These are phyloP conservation scores for Cajanus cajan DNA, from an alignment of 306 rosid genomes.

Conservation along the genomic window DNA sequence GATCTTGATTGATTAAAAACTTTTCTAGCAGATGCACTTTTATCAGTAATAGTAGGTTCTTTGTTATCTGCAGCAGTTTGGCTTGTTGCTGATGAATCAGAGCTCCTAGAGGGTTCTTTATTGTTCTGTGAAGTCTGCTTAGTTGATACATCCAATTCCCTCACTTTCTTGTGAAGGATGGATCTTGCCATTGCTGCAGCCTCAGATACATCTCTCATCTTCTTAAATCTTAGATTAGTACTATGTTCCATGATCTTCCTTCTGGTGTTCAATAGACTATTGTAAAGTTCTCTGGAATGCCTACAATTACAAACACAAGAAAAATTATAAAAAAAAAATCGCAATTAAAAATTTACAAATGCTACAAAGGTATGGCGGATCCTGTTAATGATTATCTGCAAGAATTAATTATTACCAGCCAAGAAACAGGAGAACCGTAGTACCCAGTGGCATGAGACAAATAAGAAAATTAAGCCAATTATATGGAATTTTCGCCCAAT, in stretches of 20 bases:
- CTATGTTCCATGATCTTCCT: conserved; percentile 63
- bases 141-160: conserved; percentile 55
- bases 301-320: conserved; percentile 44
- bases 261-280: conserved; percentile 53
- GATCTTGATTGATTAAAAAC: conserved; percentile 34
- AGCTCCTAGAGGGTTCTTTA: conserved; percentile 39
- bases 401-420: not conserved
- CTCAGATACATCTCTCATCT: conserved; percentile 64
- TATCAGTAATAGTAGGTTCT: conserved; percentile 36
- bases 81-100: conserved; percentile 31
- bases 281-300: conserved; percentile 66
- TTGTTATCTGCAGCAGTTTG: conserved; percentile 26
- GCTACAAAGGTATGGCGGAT: conserved; percentile 14
- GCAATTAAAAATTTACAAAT: conserved; percentile 24
- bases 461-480: not conserved
- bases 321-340: not conserved
- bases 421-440: not conserved
- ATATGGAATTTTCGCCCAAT: not conserved
- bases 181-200: conserved; percentile 81
- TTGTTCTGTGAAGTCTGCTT: conserved; percentile 41
- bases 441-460: not conserved
- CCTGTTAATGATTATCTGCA: conserved; percentile 9
- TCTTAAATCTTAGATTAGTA: conserved; percentile 47
- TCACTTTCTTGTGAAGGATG: conserved; percentile 63
- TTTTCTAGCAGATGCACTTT: conserved; percentile 39